Evolutionary conservation across 2,329 filamentous ascomycete species (phyloP).

Genomic region (Cytospora leucostoma): DNA sequence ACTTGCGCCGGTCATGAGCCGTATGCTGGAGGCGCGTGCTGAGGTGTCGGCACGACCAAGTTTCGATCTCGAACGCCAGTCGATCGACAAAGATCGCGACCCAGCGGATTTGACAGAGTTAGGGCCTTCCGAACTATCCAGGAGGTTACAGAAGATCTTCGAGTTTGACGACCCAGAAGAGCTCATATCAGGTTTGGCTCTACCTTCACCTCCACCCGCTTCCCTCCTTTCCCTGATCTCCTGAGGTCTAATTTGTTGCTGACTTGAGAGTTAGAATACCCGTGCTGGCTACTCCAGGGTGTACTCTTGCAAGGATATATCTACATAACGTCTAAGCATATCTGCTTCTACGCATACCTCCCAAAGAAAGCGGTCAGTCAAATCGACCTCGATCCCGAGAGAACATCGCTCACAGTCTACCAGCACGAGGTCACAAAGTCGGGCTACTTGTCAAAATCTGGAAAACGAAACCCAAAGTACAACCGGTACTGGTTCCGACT

Average conservation of each 20-base stretch:
- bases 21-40: slow-evolving; percentile 73
- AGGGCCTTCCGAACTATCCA: slow-evolving; percentile 63
- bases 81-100: slow-evolving; percentile 41
- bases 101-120: slow-evolving; percentile 38
- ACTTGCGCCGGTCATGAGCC: slow-evolving; percentile 72
- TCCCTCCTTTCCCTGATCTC: not conserved
- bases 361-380: slow-evolving; percentile 78
- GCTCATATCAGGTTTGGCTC: slow-evolving; percentile 69
- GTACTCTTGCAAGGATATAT: slow-evolving; percentile 92
- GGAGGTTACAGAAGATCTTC: slow-evolving; percentile 80
- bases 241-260: slow-evolving; percentile 18
- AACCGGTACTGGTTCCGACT: slow-evolving; percentile 91
- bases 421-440: slow-evolving; percentile 78
- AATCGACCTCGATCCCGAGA: slow-evolving; percentile 6
- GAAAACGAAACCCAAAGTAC: slow-evolving; percentile 84
- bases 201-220: not conserved
- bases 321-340: slow-evolving; percentile 90
- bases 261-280: slow-evolving; percentile 66
- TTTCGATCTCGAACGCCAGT: slow-evolving; percentile 54
- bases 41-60: slow-evolving; percentile 61
- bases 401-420: slow-evolving; percentile 21
- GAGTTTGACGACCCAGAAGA: slow-evolving; percentile 79
- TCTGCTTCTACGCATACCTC: slow-evolving; percentile 97
- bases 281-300: slow-evolving; percentile 90
- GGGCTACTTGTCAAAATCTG: slow-evolving; percentile 84